These are phyloP conservation scores for Beauveria rudraprayagi DNA, from an alignment of 2,329 filamentous ascomycete genomes.

Conservation along the genomic window DNA sequence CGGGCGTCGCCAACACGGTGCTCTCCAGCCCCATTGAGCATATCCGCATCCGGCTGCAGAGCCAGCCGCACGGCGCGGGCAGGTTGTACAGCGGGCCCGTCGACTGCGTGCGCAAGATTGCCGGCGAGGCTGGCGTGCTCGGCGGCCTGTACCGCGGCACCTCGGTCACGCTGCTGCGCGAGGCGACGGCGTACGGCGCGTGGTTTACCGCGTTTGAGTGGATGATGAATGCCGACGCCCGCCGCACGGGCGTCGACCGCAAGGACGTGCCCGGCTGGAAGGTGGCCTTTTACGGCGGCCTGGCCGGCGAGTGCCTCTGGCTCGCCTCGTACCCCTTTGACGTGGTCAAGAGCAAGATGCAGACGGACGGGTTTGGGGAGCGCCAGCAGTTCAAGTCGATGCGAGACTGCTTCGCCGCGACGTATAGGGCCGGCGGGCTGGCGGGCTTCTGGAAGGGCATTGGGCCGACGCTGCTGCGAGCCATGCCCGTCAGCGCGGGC, in stretches of 20 bases:
- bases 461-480: slow-evolving; percentile 80
- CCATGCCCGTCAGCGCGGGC: slow-evolving; percentile 96
- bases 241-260: slow-evolving; percentile 65
- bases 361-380: slow-evolving; percentile 82
- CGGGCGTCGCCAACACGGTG: slow-evolving; percentile 80
- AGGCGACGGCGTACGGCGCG: slow-evolving; percentile 88
- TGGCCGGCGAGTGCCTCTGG: slow-evolving; percentile 93
- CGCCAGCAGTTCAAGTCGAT: slow-evolving; percentile 69
- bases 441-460: slow-evolving; percentile 93
- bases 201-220: slow-evolving; percentile 97
- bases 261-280: slow-evolving; percentile 75
- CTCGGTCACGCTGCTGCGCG: slow-evolving; percentile 75
- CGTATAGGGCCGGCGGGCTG: slow-evolving; percentile 66
- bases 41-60: slow-evolving; percentile 90
- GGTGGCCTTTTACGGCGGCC: slow-evolving; percentile 82
- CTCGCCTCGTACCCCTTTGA: slow-evolving; percentile 90
- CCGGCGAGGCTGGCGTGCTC: slow-evolving; percentile 48
- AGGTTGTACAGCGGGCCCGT: slow-evolving; percentile 75
- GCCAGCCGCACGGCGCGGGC: slow-evolving; percentile 79
- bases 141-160: slow-evolving; percentile 79
- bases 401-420: slow-evolving; percentile 83
- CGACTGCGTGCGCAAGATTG: slow-evolving; percentile 85
- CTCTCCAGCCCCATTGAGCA: slow-evolving; percentile 93
- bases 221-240: slow-evolving; percentile 85
- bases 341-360: slow-evolving; percentile 99